Base-by-base conservation (phyloP, 2,329 filamentous ascomycete species). In the Dothideomycetes sp. region DNA sequence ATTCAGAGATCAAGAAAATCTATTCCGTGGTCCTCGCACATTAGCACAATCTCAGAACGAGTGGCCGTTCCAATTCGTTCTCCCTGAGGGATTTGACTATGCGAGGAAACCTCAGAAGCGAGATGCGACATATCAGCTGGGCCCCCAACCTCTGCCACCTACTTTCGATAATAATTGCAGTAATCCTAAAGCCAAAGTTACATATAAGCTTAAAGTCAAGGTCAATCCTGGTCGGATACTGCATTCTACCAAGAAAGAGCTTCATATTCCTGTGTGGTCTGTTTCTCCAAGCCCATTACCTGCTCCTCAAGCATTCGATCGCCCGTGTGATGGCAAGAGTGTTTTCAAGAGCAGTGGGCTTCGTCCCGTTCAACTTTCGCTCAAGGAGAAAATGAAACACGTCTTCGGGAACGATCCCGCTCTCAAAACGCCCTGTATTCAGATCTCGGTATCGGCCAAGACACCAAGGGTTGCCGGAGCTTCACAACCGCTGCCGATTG, bases 351-450 rank as follows among this genome's bases (percentile, higher is more conserved):
- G 38, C 24, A 41, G 29, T 4, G 13, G 15, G 10, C 24, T 41
- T 7, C 38, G 38, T 28, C 23, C 32, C 13, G 31, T 16, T 4
- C 22, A 41, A 31, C 38, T 33, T 12, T 25, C 38, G 6, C 34
- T 41, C 12, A 41, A 34, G 13, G 23, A 41, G 17, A 41, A 41
- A 29, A 34, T 41, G 31, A 29, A 7, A 4, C 38, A 41, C 15
- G 31, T 33, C 6, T 41, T 41, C 3, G 25, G 19, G 7, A 34
- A 29, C 19, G 31, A 41, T 23, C 23, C 38, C 3, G 8, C 38
- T 4, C 24, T 41, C n/a, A 34, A 30, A 5, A 41, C 38, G 13
- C 38, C 38, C 13, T 20, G 33, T 4, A 40, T 40, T 9, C 32
- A 40, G 4, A 32, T 40, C 7, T 13, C 15, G n/a, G 38, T 41